These are phyloP conservation scores for Gyrodon lividus DNA, from an alignment of 768 basidiomycete species.

Conservation along the genomic window DNA sequence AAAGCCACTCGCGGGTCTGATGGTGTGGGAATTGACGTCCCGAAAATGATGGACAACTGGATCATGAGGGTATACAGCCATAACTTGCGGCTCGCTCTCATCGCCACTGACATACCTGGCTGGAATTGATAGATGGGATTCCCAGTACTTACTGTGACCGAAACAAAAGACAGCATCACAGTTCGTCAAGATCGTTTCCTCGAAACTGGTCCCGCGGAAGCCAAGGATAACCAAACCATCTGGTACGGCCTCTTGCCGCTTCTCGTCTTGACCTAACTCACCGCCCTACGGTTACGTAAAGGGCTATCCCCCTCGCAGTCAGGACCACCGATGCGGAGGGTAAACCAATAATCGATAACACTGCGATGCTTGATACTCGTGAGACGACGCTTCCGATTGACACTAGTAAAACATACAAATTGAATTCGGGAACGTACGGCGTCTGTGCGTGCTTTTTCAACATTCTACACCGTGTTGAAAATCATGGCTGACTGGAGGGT, in stretches of 20 bases:
- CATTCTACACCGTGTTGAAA: conserved; percentile 1
- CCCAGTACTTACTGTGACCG: conserved; percentile 86
- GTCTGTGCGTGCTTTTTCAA: conserved; percentile 62
- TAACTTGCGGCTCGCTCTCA: not conserved
- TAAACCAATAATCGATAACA: conserved; percentile 56
- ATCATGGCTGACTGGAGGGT: not conserved
- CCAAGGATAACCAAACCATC: conserved; percentile 82
- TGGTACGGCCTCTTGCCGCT: conserved; percentile 49
- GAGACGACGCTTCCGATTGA: conserved; percentile 71
- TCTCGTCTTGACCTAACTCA: not conserved
- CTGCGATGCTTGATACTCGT: conserved; percentile 63
- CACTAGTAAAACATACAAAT: conserved; percentile 76
- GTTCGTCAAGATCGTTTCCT: conserved; percentile 92
- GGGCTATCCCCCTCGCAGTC: conserved; percentile 80
- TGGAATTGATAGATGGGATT: conserved; percentile 60
- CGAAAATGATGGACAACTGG: conserved; percentile 89
- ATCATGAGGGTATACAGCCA: conserved; percentile 58
- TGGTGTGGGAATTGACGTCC: conserved; percentile 52
- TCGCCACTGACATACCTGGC: not conserved
- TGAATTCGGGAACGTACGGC: conserved; percentile 86
- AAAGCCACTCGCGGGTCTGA: conserved; percentile 55
- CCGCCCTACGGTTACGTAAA: conserved; percentile 24
- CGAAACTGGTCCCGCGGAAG: conserved; percentile 74
- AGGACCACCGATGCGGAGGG: conserved; percentile 61
- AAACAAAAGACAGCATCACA: conserved; percentile 66